Conservation (phyloP, 345 rosid species). For the Raphanus raphanistrum region DNA sequence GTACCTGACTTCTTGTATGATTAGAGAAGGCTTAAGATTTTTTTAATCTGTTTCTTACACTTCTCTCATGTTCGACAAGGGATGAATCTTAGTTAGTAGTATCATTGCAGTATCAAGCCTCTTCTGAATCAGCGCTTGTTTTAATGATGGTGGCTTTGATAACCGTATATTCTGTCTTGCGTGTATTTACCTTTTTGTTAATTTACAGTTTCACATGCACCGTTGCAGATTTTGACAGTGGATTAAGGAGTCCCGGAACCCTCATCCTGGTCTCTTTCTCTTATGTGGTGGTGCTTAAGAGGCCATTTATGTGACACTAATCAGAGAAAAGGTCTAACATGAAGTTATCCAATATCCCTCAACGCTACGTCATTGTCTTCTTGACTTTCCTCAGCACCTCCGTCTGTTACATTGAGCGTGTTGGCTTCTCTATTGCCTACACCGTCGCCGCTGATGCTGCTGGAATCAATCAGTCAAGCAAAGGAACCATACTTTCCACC, state of each 20-base stretch:
- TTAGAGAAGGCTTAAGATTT: not conserved
- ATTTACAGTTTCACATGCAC: not conserved
- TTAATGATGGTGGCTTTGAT: not conserved
- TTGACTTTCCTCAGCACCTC: constrained; percentile 83
- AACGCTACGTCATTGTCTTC: constrained; percentile 75
- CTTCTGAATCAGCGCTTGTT: too few species aligned
- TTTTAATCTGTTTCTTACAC: not conserved
- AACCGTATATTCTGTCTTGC: not conserved
- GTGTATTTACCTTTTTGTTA: not conserved
- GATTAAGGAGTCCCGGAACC: constrained; percentile 10
- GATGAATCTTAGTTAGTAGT: not conserved
- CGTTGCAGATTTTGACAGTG: constrained; percentile 24
- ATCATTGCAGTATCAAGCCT: not conserved
- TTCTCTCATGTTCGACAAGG: not conserved
- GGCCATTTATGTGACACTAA: constrained; percentile 21
- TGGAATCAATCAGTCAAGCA: constrained; percentile 84
- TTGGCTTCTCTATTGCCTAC: constrained; percentile 95
- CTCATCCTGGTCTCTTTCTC: constrained; percentile 19
- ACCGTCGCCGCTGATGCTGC: constrained; percentile 91
- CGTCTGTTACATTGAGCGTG: constrained; percentile 93
- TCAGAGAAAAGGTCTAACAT: constrained; percentile 42
- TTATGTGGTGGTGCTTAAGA: constrained; percentile 38
- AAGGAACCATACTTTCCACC: constrained; percentile 83
- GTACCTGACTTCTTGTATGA: not conserved
- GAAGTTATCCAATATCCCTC: constrained; percentile 63